A percentile compares a stretch with the other conserved stretches of the same genome.
Conservation (phyloP, 441 rosid species). For the Corymbia citriodora region DNA sequence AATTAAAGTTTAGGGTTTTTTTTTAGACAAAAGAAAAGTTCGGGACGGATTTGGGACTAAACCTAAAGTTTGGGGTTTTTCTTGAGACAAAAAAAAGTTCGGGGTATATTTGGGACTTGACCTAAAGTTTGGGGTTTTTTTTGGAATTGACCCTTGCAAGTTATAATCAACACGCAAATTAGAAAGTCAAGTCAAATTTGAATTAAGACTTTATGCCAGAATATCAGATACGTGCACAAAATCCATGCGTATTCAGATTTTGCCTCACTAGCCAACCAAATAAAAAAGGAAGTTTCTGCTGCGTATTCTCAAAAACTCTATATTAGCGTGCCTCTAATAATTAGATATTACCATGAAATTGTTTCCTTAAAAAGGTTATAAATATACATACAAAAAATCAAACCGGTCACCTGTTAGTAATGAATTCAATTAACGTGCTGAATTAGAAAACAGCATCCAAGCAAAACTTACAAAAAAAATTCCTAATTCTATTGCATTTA, state of each 20-base stretch:
- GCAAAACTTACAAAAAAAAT: not conserved
- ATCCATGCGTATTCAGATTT: not conserved
- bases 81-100: too few relatives aligned
- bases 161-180: not conserved
- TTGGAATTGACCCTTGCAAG: too few relatives aligned
- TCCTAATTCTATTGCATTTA: not conserved
- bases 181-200: not conserved
- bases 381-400: not conserved
- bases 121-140: too few relatives aligned
- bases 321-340: not conserved
- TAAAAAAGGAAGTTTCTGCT: not conserved
- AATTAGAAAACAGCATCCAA: not conserved
- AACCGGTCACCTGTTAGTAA: not conserved
- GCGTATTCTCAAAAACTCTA: not conserved
- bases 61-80: too few relatives aligned
- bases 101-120: too few relatives aligned
- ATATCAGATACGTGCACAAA: not conserved
- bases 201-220: not conserved
- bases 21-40: too few relatives aligned
- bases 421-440: not conserved
- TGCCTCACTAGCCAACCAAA: not conserved
- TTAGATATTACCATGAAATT: not conserved
- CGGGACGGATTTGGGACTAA: too few relatives aligned
- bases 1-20: too few relatives aligned
- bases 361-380: not conserved